Base-by-base conservation (phyloP, 2,329 filamentous ascomycete genomes). In the Zasmidium citrigriseum region DNA sequence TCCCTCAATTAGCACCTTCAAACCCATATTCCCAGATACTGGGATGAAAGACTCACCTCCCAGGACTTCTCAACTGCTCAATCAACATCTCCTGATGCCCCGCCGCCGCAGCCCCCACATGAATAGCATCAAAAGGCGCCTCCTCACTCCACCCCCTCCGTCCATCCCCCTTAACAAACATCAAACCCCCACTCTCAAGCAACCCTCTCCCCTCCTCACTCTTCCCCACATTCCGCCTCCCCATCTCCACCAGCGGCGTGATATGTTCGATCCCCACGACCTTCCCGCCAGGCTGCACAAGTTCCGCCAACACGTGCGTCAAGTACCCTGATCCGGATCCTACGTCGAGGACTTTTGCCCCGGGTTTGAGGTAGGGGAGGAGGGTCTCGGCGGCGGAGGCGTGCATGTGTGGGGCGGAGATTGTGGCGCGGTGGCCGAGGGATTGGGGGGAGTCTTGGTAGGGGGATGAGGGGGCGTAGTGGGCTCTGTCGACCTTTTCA, bases 21-120 rank as follows among this genome's bases (percentile, higher is more conserved):
- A 12, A 23, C 54, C 47, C 12, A 49, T 20, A 49, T 55, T 18
- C 45, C 44, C 18, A 38, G 22, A 34, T 24, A 27, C 41, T 47
- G 46, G 64, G 47, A 46, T 2, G 25, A 20, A 7, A 11, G 4
- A 69, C 70, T 67, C 54, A 83, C 78, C 87, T 81, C 0, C 95
- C 95, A 0, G 93, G 93, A 2, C 83, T 78, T 63, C 86, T 86
- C 65, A 99, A 77, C 78, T 98, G 95, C 25, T 87, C 83, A 47
- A 96, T 76, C 64, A 98, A 76, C 59, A 84, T 83, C 18, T 83
- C 71, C 72, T 96, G 93, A 55, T 96, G 76, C 69, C 86, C 83
- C 22, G 78, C 83, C 0, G 93, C 93, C 7, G 91, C 90, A 0
- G 95, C 95, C 0, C 95, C 95, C 2, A 98, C 95, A 72, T 98